Conservation (phyloP, 257 asterid species). For the Solanum rostratum region DNA sequence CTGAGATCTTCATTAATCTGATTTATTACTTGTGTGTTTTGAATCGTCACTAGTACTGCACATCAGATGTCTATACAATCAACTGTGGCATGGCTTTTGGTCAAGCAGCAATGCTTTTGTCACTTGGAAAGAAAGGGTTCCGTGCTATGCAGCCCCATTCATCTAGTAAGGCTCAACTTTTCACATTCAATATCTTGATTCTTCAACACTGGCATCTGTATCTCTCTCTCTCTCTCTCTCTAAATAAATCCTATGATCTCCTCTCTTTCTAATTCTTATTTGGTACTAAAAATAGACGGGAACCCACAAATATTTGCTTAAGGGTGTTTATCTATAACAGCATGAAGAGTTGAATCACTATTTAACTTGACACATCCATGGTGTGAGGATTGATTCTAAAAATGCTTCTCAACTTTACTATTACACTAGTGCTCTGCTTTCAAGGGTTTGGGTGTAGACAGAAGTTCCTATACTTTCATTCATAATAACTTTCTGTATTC, state of each 20-base stretch:
- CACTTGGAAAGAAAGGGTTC: slow-evolving; percentile 71
- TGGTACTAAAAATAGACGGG: background rate
- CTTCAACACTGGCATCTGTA: background rate
- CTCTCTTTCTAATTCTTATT: background rate
- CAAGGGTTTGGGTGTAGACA: background rate
- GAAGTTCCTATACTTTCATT: background rate
- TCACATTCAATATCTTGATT: background rate
- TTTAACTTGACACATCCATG: background rate
- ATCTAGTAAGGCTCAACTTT: slow-evolving; percentile 46
- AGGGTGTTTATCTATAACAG: background rate
- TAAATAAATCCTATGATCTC: background rate
- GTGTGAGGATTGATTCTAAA: background rate
- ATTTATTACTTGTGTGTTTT: background rate
- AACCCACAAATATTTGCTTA: background rate
- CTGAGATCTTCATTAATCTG: background rate
- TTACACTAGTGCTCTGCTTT: background rate
- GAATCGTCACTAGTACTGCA: slow-evolving; percentile 39
- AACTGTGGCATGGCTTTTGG: slow-evolving; percentile 82
- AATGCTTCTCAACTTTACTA: background rate
- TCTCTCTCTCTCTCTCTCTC: too few relatives aligned
- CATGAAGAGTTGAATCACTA: background rate
- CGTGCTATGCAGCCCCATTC: slow-evolving; percentile 71
- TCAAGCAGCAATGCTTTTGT: slow-evolving; percentile 94
- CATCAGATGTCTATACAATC: slow-evolving; percentile 70
- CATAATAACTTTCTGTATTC: background rate